Evolutionary conservation across 1,284 basidiomycete genomes (phyloP).

Genomic region (Heliocybe sulcata): DNA sequence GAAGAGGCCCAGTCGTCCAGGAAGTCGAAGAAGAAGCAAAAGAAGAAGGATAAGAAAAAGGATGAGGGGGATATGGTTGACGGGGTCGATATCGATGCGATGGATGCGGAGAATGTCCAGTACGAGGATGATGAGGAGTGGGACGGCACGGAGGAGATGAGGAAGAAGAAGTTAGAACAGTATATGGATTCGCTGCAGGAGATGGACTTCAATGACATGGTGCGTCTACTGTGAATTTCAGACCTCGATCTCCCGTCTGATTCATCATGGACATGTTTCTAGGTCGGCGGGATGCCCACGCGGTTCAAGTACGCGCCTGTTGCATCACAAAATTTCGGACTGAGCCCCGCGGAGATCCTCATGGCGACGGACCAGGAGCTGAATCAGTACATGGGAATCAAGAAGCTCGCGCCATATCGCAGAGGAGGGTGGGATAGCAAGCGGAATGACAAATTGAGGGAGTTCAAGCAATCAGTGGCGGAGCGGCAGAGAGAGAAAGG

Average conservation of each 20-base stretch:
- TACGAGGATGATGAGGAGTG: constrained; percentile 48
- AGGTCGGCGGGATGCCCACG: constrained; percentile 88
- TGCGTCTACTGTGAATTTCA: constrained; percentile 32
- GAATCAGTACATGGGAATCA: constrained; percentile 85
- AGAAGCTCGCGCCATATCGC: constrained; percentile 88
- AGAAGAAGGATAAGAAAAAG: constrained; percentile 31
- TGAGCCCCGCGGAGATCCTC: constrained; percentile 85
- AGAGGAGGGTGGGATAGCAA: constrained; percentile 51
- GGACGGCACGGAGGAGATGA: constrained; percentile 85
- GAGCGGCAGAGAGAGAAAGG: constrained; percentile 17
- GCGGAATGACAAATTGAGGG: constrained; percentile 65
- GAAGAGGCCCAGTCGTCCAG: constrained; percentile 47
- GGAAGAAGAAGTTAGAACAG: constrained; percentile 71
- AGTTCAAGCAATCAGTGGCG: constrained; percentile 58
- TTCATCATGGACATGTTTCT: neutral
- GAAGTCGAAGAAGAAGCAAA: constrained; percentile 43
- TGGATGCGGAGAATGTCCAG: constrained; percentile 47
- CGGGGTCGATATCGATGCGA: constrained; percentile 60
- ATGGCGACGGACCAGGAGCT: constrained; percentile 91
- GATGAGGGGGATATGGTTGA: constrained; percentile 29
- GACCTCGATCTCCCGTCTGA: constrained; percentile 1
- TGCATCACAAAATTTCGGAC: constrained; percentile 59
- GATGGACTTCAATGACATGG: constrained; percentile 95
- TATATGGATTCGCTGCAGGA: constrained; percentile 90
- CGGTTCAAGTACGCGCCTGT: constrained; percentile 90